phyloP scores from a whole-genome alignment of 306 rosid genomes.

The barrel medic (Medicago truncatula) region DNA sequence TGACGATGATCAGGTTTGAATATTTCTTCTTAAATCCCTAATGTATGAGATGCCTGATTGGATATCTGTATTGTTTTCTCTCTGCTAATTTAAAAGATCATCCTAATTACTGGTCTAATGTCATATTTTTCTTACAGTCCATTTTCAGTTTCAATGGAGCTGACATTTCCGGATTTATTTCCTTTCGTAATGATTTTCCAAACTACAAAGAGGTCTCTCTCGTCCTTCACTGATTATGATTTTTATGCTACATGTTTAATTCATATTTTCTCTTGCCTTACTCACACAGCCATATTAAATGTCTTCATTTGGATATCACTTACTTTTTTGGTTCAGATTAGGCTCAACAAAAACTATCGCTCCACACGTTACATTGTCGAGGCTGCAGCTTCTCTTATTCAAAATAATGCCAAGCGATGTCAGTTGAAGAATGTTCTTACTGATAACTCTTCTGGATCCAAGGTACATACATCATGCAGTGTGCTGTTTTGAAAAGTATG shows the following conservation, averaged over 20 bases:
- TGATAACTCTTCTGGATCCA: constrained; percentile 84
- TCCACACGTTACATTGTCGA: constrained; percentile 91
- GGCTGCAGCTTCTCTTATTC: constrained; percentile 90
- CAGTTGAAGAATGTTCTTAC: constrained; percentile 75
- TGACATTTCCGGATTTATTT: constrained; percentile 84
- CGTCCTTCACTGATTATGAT: constrained; percentile 37
- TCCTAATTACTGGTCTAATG: constrained; percentile 32
- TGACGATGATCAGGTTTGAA: constrained; percentile 88
- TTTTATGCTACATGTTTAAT: constrained; percentile 30
- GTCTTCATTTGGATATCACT: constrained; percentile 31
- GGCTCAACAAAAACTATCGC: constrained; percentile 91
- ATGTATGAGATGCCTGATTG: constrained; percentile 17
- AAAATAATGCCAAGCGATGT: constrained; percentile 73
- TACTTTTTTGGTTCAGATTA: constrained; percentile 60
- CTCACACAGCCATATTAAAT: constrained; percentile 11
- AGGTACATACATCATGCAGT: constrained; percentile 58
- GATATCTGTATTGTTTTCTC: constrained; percentile 36
- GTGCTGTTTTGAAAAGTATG: constrained; percentile 25
- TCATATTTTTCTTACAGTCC: constrained; percentile 63
- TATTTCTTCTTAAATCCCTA: constrained; percentile 14
- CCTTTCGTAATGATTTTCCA: constrained; percentile 84
- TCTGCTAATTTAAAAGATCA: constrained; percentile 6
- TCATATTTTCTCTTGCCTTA: constrained; percentile 13
- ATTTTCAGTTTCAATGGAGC: constrained; percentile 99
- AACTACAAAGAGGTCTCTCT: constrained; percentile 77